Percentiles rank a stretch among this genome's conserved stretches.
Conservation (phyloP, 345 rosid genomes). For the Pseudoturritis turrita region DNA sequence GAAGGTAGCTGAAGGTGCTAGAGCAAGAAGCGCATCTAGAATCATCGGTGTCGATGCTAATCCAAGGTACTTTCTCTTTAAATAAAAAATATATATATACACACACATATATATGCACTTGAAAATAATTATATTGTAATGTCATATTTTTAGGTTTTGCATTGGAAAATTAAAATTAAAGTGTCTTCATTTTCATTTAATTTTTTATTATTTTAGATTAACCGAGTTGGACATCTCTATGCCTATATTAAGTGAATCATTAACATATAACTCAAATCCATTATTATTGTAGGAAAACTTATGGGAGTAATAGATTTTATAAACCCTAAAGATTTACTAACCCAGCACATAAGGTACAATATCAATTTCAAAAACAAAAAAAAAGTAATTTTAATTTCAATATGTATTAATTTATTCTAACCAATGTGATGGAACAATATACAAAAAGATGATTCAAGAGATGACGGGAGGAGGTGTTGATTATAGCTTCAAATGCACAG, state of each 20-base stretch:
- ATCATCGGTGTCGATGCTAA: constrained; percentile 60
- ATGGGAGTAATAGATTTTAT: constrained; percentile 32
- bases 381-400: not conserved
- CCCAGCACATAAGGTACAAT: constrained; percentile 28
- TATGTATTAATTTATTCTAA: not conserved
- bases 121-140: too few relatives aligned
- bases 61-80: too few relatives aligned
- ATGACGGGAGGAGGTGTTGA: constrained; percentile 59
- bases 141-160: too few relatives aligned
- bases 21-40: constrained; percentile 57
- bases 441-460: constrained; percentile 44
- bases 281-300: not conserved
- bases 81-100: too few relatives aligned
- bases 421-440: not conserved
- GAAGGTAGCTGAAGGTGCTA: constrained; percentile 62
- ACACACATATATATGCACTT: too few relatives aligned
- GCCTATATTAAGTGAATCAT: too few relatives aligned
- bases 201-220: too few relatives aligned
- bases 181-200: too few relatives aligned
- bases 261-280: not conserved
- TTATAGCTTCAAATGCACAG: constrained; percentile 57
- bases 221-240: too few relatives aligned
- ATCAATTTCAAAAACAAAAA: too few relatives aligned
- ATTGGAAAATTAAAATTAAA: too few relatives aligned
- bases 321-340: constrained; percentile 26